Evolutionary conservation across 257 asterid genomes (phyloP).

Genomic region (Nicotiana otophora): DNA sequence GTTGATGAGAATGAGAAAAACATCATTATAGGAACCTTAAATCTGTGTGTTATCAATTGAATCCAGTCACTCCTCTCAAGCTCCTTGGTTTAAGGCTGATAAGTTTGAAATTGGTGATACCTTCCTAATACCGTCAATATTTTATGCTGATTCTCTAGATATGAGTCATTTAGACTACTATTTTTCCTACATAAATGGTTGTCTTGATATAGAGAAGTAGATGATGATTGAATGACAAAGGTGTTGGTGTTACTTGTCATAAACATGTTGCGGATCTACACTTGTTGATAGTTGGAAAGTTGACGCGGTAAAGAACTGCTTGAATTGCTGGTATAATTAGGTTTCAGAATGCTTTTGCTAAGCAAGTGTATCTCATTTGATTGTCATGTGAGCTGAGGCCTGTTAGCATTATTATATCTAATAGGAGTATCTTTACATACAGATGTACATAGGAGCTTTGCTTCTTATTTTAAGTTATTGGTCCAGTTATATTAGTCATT

Average conservation of each 20-base stretch:
- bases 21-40: neutral
- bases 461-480: neutral
- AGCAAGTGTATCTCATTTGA: neutral
- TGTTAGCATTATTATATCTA: neutral
- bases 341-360: conserved; percentile 2
- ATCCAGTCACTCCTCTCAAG: neutral
- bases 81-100: neutral
- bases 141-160: neutral
- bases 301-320: neutral
- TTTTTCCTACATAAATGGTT: neutral
- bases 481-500: neutral
- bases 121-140: neutral
- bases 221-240: neutral
- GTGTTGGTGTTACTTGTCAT: neutral
- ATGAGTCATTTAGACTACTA: neutral
- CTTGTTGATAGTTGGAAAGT: neutral
- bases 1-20: neutral
- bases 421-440: conserved; percentile 1
- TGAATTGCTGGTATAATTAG: neutral
- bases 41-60: neutral
- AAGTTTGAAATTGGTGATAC: neutral
- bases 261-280: neutral
- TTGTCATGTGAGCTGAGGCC: neutral
- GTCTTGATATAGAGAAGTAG: neutral
- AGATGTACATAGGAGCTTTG: neutral